Evolutionary conservation across 2,329 filamentous ascomycete genomes (phyloP), one percentile per base, ranked within the genome.

Genomic region (Stylonectria norvegica): DNA sequence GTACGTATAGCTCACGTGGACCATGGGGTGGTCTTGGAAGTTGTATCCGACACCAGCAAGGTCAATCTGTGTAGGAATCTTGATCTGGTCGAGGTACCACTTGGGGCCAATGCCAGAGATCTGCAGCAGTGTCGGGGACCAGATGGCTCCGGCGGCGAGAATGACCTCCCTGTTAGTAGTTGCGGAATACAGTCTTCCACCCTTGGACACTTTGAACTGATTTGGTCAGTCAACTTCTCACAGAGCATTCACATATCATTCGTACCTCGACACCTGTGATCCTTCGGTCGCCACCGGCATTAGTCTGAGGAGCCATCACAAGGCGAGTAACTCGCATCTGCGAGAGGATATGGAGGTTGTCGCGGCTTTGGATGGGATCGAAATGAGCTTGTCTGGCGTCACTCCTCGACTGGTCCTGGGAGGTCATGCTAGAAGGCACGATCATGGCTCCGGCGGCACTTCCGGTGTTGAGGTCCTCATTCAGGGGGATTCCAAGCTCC

Each of bases 331-430:
- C 45, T 9, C 34, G 38, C 19, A 45, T 45, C 3, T 27, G 20
- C 4, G 45, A 42, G 10, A 36, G 32, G 19, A 48, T 25, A 5
- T 49, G 41, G 3, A 49, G 19, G 11, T 45, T 48, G 5, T 30
- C 17, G 4, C 41, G 38, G 16, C 5, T 9, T 17, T 15, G 6
- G 2, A 27, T 20, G 1, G 22, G 11, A 10, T 40, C 35, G n/a
- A 45, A 49, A 22, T 49, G 33, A 20, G 45, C 42, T 25, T 43
- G 42, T 22, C 42, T 43, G 5, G 47, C 42, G 14, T 48, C 45
- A 6, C 20, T 39, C 7, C 42, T 48, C 1, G 38, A 35, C 15
- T 45, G 45, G 8, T 43, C 34, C 5, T 28, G 18, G 9, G 42
- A 30, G 9, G 45, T 28, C 37, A 48, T 45, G 37, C 45, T 49